Evolutionary conservation across 1,284 basidiomycete species (phyloP).

Genomic region (Rhizoctonia solani): DNA sequence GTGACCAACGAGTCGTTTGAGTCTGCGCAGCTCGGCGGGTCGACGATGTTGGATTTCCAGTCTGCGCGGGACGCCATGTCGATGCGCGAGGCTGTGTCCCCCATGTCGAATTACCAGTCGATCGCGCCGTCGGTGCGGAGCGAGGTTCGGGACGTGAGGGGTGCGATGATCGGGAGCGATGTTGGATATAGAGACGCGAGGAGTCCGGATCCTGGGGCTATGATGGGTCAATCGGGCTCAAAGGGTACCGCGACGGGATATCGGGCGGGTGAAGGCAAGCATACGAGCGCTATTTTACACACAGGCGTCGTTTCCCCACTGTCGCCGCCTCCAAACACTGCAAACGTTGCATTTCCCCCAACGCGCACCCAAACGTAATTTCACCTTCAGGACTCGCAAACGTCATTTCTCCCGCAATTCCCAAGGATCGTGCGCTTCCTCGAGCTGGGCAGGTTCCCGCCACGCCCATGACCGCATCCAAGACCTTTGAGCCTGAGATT

Average conservation of each 20-base stretch:
- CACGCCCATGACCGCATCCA: not conserved
- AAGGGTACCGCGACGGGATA: not conserved
- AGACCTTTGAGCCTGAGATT: not conserved
- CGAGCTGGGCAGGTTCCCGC: not conserved
- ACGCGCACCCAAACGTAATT: no score
- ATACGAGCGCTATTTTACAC: not conserved
- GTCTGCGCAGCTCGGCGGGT: conserved; percentile 14
- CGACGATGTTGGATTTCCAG: conserved; percentile 16
- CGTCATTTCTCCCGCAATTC: no score
- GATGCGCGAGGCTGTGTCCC: conserved; percentile 26
- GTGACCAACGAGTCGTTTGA: conserved; percentile 17
- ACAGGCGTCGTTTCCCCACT: no score
- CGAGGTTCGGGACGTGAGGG: conserved; percentile 6
- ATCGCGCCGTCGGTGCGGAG: conserved; percentile 27
- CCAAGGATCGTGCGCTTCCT: not conserved
- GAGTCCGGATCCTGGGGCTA: not conserved
- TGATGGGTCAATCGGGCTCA: not conserved
- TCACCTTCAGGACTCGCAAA: no score
- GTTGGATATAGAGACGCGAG: not conserved
- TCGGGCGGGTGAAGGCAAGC: not conserved
- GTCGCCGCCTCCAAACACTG: no score
- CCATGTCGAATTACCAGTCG: conserved; percentile 28
- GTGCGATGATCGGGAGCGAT: not conserved
- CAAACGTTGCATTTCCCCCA: no score
- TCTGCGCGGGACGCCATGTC: conserved; percentile 1